Conservation (phyloP, 169 alveolate genomes). For the Cryptosporidium ubiquitum region DNA sequence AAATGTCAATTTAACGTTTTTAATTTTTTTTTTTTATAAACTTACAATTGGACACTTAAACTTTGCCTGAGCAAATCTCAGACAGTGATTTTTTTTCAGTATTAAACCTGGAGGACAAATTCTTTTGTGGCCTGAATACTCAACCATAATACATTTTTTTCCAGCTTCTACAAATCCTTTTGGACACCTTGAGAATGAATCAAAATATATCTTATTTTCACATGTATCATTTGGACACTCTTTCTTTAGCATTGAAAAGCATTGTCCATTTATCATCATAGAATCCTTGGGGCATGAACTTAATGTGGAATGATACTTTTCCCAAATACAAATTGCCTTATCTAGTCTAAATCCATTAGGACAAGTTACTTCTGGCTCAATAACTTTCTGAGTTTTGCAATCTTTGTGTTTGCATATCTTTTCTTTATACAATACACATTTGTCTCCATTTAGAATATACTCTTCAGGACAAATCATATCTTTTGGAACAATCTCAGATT, state of each 20-base stretch:
- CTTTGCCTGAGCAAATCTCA: constrained; percentile 36
- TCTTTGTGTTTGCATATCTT: constrained; percentile 9
- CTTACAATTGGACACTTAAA: constrained; percentile 59
- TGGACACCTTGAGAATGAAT: constrained; percentile 31
- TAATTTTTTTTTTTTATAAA: neutral
- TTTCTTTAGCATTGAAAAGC: constrained; percentile 7
- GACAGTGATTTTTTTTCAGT: constrained; percentile 37
- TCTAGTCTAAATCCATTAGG: constrained; percentile 23
- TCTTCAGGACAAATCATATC: constrained; percentile 61
- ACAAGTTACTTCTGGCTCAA: constrained; percentile 44
- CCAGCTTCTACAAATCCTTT: constrained; percentile 62
- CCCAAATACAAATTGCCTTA: constrained; percentile 22
- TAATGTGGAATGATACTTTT: neutral
- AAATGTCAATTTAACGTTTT: neutral
- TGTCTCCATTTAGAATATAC: constrained; percentile 25
- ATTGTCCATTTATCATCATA: constrained; percentile 44
- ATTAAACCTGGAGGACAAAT: constrained; percentile 46
- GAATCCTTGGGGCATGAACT: constrained; percentile 9
- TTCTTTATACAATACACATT: constrained; percentile 27
- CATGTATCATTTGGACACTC: constrained; percentile 48
- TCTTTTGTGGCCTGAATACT: constrained; percentile 53
- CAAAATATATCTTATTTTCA: constrained; percentile 14
- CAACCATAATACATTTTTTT: constrained; percentile 19
- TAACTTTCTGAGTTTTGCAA: constrained; percentile 1
- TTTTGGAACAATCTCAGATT: constrained; percentile 22